Evolutionary conservation across 192 early-diverging fungal genomes (phyloP).

Genomic region (Backusella liffmaniae): DNA sequence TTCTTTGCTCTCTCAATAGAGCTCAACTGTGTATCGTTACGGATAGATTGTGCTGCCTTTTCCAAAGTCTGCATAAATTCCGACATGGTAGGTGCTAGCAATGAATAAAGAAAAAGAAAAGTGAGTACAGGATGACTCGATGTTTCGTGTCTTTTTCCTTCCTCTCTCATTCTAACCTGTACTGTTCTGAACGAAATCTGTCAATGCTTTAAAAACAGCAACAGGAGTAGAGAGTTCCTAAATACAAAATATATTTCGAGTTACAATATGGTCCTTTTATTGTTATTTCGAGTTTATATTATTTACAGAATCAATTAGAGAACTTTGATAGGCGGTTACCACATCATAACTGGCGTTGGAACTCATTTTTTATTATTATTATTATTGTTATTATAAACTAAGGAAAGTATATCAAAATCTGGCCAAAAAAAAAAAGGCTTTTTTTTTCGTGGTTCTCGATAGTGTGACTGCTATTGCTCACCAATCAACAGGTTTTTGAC

Average conservation of each 20-base stretch:
- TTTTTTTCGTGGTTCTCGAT: background rate
- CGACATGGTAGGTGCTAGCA: constrained; percentile 77
- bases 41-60: constrained; percentile 63
- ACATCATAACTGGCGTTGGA: constrained; percentile 19
- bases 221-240: constrained; percentile 74
- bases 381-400: background rate
- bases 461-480: background rate
- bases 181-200: constrained; percentile 62
- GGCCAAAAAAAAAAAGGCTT: background rate
- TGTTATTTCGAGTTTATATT: background rate
- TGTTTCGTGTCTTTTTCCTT: too few species aligned
- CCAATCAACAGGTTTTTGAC: background rate
- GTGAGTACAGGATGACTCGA: too few species aligned
- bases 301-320: constrained; percentile 34
- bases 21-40: constrained; percentile 48
- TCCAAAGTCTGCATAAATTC: constrained; percentile 85
- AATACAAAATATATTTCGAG: background rate
- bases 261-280: background rate
- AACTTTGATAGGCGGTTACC: constrained; percentile 36
- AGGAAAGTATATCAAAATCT: too few species aligned
- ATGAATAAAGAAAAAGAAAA: too few species aligned
- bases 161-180: constrained; percentile 35
- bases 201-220: constrained; percentile 71
- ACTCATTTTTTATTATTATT: background rate
- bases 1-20: constrained; percentile 9